phyloP scores from a whole-genome alignment of 257 asterid genomes.

The Gentiana dahurica region DNA sequence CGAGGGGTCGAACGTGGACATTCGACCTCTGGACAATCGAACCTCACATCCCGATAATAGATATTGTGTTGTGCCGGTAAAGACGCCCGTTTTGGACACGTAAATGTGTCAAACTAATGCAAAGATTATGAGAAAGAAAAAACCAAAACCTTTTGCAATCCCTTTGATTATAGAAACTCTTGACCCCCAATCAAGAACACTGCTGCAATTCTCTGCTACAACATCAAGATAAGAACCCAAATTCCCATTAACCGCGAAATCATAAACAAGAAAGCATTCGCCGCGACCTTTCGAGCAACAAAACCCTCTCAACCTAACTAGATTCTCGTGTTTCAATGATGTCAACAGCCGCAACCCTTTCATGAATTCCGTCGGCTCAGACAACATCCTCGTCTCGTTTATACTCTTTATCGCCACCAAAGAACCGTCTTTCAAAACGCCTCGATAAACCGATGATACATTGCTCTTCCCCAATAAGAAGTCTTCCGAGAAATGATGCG shows the following conservation, averaged over 20 bases:
- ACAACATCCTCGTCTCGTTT: constrained; percentile 62
- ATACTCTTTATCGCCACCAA: constrained; percentile 64
- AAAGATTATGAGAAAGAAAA: background rate
- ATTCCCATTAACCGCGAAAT: constrained; percentile 61
- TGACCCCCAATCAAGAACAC: constrained; percentile 68
- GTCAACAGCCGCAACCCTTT: constrained; percentile 65
- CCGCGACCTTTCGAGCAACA: constrained; percentile 89
- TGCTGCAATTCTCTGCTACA: constrained; percentile 19
- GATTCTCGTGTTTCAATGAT: constrained; percentile 62
- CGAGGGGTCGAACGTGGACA: no score
- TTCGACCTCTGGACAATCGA: no score
- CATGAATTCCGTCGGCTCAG: constrained; percentile 70
- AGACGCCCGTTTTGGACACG: no score
- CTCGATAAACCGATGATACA: constrained; percentile 66
- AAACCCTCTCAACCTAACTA: constrained; percentile 64
- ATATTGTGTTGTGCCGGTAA: no score
- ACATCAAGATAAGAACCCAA: constrained; percentile 55
- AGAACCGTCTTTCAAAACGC: constrained; percentile 74
- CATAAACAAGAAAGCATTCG: constrained; percentile 72
- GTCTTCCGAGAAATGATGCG: constrained; percentile 79
- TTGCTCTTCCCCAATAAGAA: constrained; percentile 75
- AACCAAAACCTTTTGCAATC: constrained; percentile 70
- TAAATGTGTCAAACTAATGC: background rate
- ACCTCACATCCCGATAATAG: no score
- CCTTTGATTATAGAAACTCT: constrained; percentile 69